Evolutionary conservation across 2,329 filamentous ascomycete species (phyloP).

Genomic region (Sporothrix schenckii): DNA sequence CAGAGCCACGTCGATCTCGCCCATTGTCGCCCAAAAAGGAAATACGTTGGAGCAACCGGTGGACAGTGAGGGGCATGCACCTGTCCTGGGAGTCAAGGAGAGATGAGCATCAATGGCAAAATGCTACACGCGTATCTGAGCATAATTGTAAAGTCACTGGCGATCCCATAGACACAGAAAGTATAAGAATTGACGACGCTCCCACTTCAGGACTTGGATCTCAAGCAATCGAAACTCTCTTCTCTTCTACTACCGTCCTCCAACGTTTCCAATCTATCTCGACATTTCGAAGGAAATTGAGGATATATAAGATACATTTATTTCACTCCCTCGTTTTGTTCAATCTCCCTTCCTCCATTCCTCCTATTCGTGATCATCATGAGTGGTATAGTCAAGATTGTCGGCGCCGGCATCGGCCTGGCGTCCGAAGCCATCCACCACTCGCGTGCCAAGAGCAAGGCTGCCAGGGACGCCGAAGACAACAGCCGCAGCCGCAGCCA

Average conservation of each 20-base stretch:
- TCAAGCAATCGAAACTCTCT: neutral
- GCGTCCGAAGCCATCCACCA: slow-evolving; percentile 38
- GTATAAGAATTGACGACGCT: slow-evolving; percentile 18
- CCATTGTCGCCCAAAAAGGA: slow-evolving; percentile 16
- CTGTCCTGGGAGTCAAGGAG: neutral
- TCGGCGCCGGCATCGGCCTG: slow-evolving; percentile 35
- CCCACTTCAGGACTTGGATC: neutral
- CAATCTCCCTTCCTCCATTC: neutral
- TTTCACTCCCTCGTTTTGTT: neutral
- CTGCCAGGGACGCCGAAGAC: neutral
- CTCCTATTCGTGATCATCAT: neutral
- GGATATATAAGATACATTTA: too few species aligned
- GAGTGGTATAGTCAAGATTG: slow-evolving; percentile 17
- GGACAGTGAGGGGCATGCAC: too few species aligned
- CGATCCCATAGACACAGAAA: neutral
- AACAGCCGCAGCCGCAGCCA: slow-evolving; percentile 18
- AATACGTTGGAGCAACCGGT: neutral
- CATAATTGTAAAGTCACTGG: neutral
- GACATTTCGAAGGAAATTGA: too few species aligned
- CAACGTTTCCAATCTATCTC: too few species aligned
- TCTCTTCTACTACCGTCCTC: neutral
- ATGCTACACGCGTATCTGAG: neutral
- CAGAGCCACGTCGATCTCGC: neutral
- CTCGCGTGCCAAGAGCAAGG: slow-evolving; percentile 32
- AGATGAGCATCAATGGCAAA: neutral